phyloP scores from a whole-genome alignment of 208 protist genomes.

The Crithidia bombi region DNA sequence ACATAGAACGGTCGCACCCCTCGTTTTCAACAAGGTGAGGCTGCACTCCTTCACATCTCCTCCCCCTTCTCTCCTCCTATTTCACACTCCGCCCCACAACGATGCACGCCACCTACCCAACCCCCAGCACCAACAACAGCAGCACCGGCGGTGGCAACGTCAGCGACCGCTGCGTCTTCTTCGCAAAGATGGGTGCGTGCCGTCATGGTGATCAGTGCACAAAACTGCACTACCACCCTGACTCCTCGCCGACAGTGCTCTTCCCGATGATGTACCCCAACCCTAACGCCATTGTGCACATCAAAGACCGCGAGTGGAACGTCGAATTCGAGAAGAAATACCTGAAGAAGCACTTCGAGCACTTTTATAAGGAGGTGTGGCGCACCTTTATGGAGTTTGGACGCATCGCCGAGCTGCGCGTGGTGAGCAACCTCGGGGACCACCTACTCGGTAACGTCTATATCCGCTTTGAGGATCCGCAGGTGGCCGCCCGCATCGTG shows the following conservation, averaged over 20 bases:
- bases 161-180: slow-evolving; percentile 93
- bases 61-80: neutral
- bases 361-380: slow-evolving; percentile 98
- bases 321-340: slow-evolving; percentile 85
- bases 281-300: slow-evolving; percentile 72
- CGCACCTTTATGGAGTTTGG: slow-evolving; percentile 93
- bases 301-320: slow-evolving; percentile 63
- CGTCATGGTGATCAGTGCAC: slow-evolving; percentile 97
- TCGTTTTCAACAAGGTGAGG: too few species aligned
- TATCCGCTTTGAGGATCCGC: slow-evolving; percentile 94
- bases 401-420: slow-evolving; percentile 94
- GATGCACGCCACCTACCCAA: slow-evolving; percentile 11
- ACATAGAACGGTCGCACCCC: too few species aligned
- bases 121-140: slow-evolving; percentile 4
- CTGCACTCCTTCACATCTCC: too few species aligned
- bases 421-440: slow-evolving; percentile 97
- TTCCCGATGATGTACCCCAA: slow-evolving; percentile 97
- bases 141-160: neutral
- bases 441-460: slow-evolving; percentile 98
- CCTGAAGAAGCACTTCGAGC: slow-evolving; percentile 94
- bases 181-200: slow-evolving; percentile 98
- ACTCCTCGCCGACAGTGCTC: slow-evolving; percentile 94
- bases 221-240: slow-evolving; percentile 94
- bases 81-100: too few species aligned
- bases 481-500: slow-evolving; percentile 85